Evolutionary conservation across 2,329 filamentous ascomycete genomes (phyloP).

Genomic region (Blumeria graminis): DNA sequence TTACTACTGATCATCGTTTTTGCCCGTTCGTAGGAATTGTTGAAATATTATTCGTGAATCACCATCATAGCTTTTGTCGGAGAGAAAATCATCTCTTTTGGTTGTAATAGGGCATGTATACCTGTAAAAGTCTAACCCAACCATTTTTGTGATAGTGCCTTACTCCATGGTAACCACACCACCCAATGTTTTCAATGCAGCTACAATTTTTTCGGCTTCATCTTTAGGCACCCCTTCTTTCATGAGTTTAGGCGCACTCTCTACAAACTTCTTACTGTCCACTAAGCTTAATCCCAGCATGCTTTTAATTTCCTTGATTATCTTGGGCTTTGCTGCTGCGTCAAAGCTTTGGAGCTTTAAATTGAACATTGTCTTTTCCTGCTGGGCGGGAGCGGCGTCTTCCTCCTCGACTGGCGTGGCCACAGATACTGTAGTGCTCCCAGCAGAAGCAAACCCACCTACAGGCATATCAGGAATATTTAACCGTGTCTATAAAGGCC

Average conservation of each 20-base stretch:
- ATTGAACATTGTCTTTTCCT: constrained; percentile 95
- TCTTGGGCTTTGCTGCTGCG: constrained; percentile 74
- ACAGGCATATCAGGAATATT: constrained; percentile 97
- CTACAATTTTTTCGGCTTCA: constrained; percentile 95
- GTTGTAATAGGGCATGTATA: too few relatives aligned
- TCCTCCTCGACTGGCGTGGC: constrained; percentile 53
- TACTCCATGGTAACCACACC: constrained; percentile 85
- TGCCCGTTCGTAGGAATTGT: too few relatives aligned
- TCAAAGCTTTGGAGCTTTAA: constrained; percentile 87
- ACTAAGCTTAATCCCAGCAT: constrained; percentile 88
- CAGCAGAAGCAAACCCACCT: constrained; percentile 44
- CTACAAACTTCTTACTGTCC: constrained; percentile 99
- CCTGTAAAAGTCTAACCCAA: too few relatives aligned
- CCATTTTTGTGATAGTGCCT: not conserved
- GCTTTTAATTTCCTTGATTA: constrained; percentile 99
- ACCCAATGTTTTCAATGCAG: constrained; percentile 78
- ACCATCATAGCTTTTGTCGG: too few relatives aligned
- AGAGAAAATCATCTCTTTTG: too few relatives aligned
- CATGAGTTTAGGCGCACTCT: constrained; percentile 93
- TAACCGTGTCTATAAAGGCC: constrained; percentile 45
- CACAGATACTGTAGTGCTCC: constrained; percentile 27
- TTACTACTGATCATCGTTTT: too few relatives aligned
- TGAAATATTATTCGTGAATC: too few relatives aligned
- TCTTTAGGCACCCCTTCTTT: constrained; percentile 98
- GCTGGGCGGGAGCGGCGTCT: constrained; percentile 64